Percentiles rank a stretch among this genome's conserved stretches.
These are phyloP conservation scores for Aschersonia sp. DNA, from an alignment of 2,329 filamentous ascomycete species.

Conservation along the genomic window DNA sequence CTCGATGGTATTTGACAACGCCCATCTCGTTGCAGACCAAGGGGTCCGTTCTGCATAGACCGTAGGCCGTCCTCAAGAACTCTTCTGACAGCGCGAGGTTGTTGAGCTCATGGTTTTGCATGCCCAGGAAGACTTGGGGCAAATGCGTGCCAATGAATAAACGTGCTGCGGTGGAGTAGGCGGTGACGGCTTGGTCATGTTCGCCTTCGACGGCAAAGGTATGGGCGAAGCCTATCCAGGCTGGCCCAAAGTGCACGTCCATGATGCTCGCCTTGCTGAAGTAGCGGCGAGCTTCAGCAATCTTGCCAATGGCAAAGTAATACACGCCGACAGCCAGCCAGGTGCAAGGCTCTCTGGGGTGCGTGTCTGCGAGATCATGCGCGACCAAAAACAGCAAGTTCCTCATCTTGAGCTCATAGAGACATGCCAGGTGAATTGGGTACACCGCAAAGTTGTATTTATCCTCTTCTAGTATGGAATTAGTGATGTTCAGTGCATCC, in stretches of 20 bases:
- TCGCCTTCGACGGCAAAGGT: slow-evolving; percentile 96
- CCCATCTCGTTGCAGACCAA: slow-evolving; percentile 91
- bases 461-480: slow-evolving; percentile 66
- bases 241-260: slow-evolving; percentile 92
- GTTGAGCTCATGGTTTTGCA: slow-evolving; percentile 95
- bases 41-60: slow-evolving; percentile 71
- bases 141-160: slow-evolving; percentile 95
- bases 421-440: slow-evolving; percentile 78
- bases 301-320: slow-evolving; percentile 78
- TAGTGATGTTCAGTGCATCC: slow-evolving; percentile 73
- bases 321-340: slow-evolving; percentile 94
- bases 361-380: slow-evolving; percentile 82
- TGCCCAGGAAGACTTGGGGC: slow-evolving; percentile 88
- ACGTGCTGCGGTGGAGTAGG: slow-evolving; percentile 87
- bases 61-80: slow-evolving; percentile 81
- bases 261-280: slow-evolving; percentile 97
- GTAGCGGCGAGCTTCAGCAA: slow-evolving; percentile 86
- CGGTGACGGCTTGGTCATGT: slow-evolving; percentile 94
- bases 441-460: slow-evolving; percentile 83
- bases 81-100: slow-evolving; percentile 91
- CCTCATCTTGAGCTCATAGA: slow-evolving; percentile 76
- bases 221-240: slow-evolving; percentile 98
- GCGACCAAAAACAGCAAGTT: slow-evolving; percentile 85
- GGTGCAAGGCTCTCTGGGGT: slow-evolving; percentile 79
- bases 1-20: slow-evolving; percentile 88